These are phyloP conservation scores for Helicostylum pulchrum DNA, from an alignment of 192 early-diverging fungal genomes.

Conservation along the genomic window DNA sequence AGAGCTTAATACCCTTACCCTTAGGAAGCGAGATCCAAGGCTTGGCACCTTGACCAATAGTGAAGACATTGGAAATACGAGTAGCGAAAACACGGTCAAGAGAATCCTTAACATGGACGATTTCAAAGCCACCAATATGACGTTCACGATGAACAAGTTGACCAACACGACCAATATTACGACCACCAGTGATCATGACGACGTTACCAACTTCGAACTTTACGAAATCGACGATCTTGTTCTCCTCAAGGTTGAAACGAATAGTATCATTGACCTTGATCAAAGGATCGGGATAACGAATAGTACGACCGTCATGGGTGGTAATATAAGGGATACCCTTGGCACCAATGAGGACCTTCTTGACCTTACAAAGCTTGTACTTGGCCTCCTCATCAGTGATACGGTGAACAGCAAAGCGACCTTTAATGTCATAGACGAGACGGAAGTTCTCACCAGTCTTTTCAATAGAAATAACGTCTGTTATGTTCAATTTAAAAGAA, in stretches of 20 bases:
- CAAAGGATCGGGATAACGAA: constrained; percentile 99
- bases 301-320: constrained; percentile 99
- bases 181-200: constrained; percentile 97
- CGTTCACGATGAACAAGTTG: constrained; percentile 94
- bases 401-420: constrained; percentile 99
- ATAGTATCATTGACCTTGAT: constrained; percentile 99
- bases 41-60: constrained; percentile 84
- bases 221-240: constrained; percentile 91
- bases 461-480: constrained; percentile 90
- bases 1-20: constrained; percentile 98
- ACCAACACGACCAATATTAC: constrained; percentile 98
- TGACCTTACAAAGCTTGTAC: constrained; percentile 99
- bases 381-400: constrained; percentile 97
- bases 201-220: constrained; percentile 99
- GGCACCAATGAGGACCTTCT: constrained; percentile 88
- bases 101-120: constrained; percentile 98
- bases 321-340: constrained; percentile 96
- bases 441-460: constrained; percentile 99
- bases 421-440: constrained; percentile 99
- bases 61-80: constrained; percentile 92
- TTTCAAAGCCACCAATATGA: constrained; percentile 97
- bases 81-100: constrained; percentile 96
- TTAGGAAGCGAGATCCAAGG: constrained; percentile 97
- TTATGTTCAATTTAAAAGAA: constrained; percentile 13
- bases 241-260: constrained; percentile 91